These are phyloP conservation scores for Eustoma russellianum DNA, from an alignment of 257 asterid genomes.

Conservation along the genomic window DNA sequence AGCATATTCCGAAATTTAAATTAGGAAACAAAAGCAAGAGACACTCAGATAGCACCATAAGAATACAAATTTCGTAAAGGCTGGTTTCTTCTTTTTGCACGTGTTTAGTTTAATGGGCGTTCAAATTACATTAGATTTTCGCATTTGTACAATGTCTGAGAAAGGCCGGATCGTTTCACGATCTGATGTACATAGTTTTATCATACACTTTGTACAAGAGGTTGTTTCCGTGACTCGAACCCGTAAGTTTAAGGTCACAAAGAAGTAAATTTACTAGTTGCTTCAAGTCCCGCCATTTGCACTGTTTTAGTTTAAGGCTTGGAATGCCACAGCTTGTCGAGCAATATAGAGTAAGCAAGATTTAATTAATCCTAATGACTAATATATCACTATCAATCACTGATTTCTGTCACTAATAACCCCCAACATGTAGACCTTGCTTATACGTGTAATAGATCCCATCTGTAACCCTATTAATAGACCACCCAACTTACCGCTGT, in stretches of 20 bases:
- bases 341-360: slow-evolving; percentile 30
- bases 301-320: slow-evolving; percentile 9
- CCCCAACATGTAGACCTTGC: slow-evolving; percentile 46
- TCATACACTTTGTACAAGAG: too few species aligned
- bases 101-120: too few species aligned
- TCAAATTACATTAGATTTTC: too few species aligned
- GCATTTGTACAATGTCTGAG: too few species aligned
- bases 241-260: too few species aligned
- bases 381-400: slow-evolving; percentile 27
- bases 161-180: too few species aligned
- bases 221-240: too few species aligned
- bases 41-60: slow-evolving; percentile 7
- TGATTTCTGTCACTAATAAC: slow-evolving; percentile 29
- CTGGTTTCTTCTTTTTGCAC: slow-evolving; percentile 9
- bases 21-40: slow-evolving; percentile 30
- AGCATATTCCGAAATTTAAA: slow-evolving; percentile 19
- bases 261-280: too few species aligned
- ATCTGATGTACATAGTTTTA: too few species aligned
- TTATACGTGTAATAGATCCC: slow-evolving; percentile 27
- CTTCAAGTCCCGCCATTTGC: too few species aligned
- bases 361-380: slow-evolving; percentile 23
- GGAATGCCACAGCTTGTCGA: slow-evolving; percentile 46
- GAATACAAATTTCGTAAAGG: slow-evolving; percentile 2
- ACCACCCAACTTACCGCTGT: slow-evolving; percentile 11
- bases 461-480: slow-evolving; percentile 24